These are phyloP conservation scores for Spongispora temasekensis DNA, from an alignment of 1,284 basidiomycete genomes.

Conservation along the genomic window DNA sequence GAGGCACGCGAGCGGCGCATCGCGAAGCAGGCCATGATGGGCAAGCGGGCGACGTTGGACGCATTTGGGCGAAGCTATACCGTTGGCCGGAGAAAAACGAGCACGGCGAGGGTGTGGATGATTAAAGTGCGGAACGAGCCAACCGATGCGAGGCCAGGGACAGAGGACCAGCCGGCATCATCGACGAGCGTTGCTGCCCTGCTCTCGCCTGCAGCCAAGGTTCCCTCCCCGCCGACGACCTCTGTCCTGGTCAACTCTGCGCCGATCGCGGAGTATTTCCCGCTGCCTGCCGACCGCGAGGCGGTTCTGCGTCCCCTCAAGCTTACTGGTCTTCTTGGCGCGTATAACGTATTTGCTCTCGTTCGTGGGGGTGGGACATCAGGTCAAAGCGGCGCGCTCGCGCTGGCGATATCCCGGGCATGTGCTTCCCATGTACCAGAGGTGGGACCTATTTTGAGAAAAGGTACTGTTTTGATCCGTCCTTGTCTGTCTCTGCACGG, in stretches of 20 bases:
- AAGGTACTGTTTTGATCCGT: conserved; percentile 59
- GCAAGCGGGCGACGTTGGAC: conserved; percentile 64
- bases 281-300: conserved; percentile 77
- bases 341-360: conserved; percentile 91
- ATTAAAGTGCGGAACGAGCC: conserved; percentile 60
- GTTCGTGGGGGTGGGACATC: conserved; percentile 87
- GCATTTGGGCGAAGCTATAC: conserved; percentile 80
- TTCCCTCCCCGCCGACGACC: conserved; percentile 42
- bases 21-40: conserved; percentile 24
- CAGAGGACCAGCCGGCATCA: background rate
- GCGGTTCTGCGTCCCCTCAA: conserved; percentile 81
- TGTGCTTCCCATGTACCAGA: conserved; percentile 72
- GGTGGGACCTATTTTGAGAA: conserved; percentile 64
- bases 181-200: conserved; percentile 19
- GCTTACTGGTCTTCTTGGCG: conserved; percentile 82
- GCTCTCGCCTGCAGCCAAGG: conserved; percentile 18
- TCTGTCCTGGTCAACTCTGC: conserved; percentile 84
- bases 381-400: conserved; percentile 90
- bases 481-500: background rate
- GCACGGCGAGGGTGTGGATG: conserved; percentile 90
- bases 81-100: conserved; percentile 83
- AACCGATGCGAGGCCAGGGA: conserved; percentile 5
- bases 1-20: conserved; percentile 51
- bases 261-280: conserved; percentile 80
- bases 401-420: conserved; percentile 83